A percentile compares a stretch with the other conserved stretches of the same genome.
phyloP scores from a whole-genome alignment of 2,329 filamentous ascomycete species.

The Colletotrichum plurivorum region DNA sequence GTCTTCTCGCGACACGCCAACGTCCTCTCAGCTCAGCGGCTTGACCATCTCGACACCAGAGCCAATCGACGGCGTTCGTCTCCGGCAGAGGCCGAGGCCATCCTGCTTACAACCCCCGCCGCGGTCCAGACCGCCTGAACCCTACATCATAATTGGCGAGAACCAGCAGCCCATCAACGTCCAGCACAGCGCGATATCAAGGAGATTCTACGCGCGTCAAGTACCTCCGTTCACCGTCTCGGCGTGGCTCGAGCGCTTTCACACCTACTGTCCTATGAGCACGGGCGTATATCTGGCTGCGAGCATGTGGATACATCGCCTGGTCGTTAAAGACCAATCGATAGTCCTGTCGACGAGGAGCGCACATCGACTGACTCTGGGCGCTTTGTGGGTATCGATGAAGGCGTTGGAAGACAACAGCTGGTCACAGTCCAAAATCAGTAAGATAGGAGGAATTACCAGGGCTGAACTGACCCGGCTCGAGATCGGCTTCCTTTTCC shows the following conservation, averaged over 20 bases:
- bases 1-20: conserved; percentile 12
- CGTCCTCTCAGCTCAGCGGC: conserved; percentile 42
- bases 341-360: conserved; percentile 88
- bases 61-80: conserved; percentile 37
- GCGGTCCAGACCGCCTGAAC: conserved; percentile 53
- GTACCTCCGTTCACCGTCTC: conserved; percentile 86
- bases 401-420: conserved; percentile 95
- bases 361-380: conserved; percentile 87
- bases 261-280: conserved; percentile 93
- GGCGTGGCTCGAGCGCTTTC: conserved; percentile 88
- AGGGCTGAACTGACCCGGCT: conserved; percentile 85
- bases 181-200: conserved; percentile 88
- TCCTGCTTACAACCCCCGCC: conserved; percentile 43
- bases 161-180: conserved; percentile 80
- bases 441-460: conserved; percentile 90
- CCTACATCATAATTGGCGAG: conserved; percentile 75
- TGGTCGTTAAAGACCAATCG: conserved; percentile 82
- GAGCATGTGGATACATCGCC: conserved; percentile 86
- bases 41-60: conserved; percentile 17
- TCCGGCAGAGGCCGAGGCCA: conserved; percentile 49
- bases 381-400: conserved; percentile 88
- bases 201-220: conserved; percentile 93
- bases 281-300: conserved; percentile 94
- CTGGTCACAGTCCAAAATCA: conserved; percentile 86
- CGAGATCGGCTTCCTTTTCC: conserved; percentile 90